These are phyloP conservation scores for Crassisporium funariophilum DNA, from an alignment of 768 basidiomycete genomes.

Conservation along the genomic window DNA sequence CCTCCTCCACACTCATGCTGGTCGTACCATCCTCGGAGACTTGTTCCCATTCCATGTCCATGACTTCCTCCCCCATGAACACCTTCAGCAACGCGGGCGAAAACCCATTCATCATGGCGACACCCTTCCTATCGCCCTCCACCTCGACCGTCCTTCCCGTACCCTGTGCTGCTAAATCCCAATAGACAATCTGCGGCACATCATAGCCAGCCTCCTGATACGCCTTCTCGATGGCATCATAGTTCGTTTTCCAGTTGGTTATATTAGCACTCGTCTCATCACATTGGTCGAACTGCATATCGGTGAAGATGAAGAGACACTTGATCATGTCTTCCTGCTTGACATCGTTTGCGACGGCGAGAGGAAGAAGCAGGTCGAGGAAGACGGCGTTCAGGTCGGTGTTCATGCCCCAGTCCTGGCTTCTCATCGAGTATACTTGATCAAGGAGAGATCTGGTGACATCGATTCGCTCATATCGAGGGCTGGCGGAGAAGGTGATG, in stretches of 20 bases:
- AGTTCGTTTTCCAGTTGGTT: constrained; percentile 59
- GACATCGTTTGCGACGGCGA: constrained; percentile 58
- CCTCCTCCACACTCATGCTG: constrained; percentile 22
- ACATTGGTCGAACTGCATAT: constrained; percentile 72
- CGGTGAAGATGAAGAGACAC: constrained; percentile 73
- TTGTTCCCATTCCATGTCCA: constrained; percentile 37
- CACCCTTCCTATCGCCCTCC: constrained; percentile 54
- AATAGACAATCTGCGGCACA: constrained; percentile 73
- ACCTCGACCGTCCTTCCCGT: constrained; percentile 49
- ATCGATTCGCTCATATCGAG: constrained; percentile 53
- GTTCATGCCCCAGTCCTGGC: constrained; percentile 52
- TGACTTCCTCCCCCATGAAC: constrained; percentile 57
- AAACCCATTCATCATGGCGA: constrained; percentile 71
- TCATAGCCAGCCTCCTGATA: constrained; percentile 68
- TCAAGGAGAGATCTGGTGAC: constrained; percentile 37
- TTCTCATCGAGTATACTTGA: constrained; percentile 38
- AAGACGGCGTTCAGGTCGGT: constrained; percentile 68
- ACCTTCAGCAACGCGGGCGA: constrained; percentile 70
- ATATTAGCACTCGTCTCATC: constrained; percentile 3
- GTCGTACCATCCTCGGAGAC: constrained; percentile 30
- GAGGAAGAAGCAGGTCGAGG: constrained; percentile 59
- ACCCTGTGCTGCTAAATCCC: constrained; percentile 50
- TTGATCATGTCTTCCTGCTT: constrained; percentile 73
- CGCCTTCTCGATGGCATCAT: constrained; percentile 55
- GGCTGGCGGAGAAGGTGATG: constrained; percentile 65